These are phyloP conservation scores for Leccinum broughii DNA, from an alignment of 768 basidiomycete species.

Conservation along the genomic window DNA sequence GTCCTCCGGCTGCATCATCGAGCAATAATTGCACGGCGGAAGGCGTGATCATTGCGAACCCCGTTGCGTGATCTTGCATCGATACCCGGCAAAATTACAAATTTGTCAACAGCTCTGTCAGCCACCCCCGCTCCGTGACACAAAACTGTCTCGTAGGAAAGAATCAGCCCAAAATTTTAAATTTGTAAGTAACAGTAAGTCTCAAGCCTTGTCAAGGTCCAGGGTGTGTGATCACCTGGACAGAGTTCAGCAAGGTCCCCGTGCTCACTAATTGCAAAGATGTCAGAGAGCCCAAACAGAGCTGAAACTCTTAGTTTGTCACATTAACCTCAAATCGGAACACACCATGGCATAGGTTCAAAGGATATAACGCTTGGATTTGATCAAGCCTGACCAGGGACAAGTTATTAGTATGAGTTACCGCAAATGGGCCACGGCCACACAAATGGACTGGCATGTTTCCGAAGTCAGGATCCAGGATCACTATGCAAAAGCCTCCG, in stretches of 20 bases:
- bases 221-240: not conserved
- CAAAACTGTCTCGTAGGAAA: not conserved
- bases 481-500: too few species aligned
- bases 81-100: constrained; percentile 9
- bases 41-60: constrained; percentile 17
- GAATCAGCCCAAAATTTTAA: not conserved
- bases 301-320: not conserved
- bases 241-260: not conserved
- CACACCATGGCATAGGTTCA: not conserved
- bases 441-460: too few species aligned
- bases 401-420: too few species aligned
- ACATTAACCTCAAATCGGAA: not conserved
- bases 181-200: not conserved
- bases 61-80: constrained; percentile 37
- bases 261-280: constrained; percentile 3
- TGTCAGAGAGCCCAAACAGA: not conserved
- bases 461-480: too few species aligned
- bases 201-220: too few species aligned
- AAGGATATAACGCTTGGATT: not conserved
- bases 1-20: not conserved
- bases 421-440: too few species aligned
- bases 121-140: not conserved
- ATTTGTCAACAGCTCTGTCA: constrained; percentile 12
- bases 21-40: constrained; percentile 3
- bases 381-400: too few species aligned